phyloP scores from a whole-genome alignment of 2,329 filamentous ascomycete genomes.

The Fusarium compactum region DNA sequence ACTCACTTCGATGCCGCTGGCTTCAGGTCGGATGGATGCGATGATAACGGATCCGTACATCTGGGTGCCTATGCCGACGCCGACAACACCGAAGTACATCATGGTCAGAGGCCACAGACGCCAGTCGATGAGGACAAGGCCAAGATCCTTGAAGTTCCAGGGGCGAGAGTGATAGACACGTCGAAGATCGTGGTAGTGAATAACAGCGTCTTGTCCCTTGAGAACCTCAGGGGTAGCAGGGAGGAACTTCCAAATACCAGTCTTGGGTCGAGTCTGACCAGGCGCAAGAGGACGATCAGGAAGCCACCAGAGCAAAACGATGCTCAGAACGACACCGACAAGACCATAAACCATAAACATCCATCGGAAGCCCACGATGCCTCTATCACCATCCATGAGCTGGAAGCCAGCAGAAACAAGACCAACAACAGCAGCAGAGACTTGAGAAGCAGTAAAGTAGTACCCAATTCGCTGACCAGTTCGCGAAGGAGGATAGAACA shows the following conservation, averaged over 20 bases:
- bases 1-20: slow-evolving; percentile 81
- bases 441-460: slow-evolving; percentile 90
- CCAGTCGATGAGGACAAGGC: slow-evolving; percentile 82
- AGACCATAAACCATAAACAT: slow-evolving; percentile 93
- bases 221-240: slow-evolving; percentile 78
- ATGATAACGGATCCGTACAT: slow-evolving; percentile 91
- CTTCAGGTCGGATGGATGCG: slow-evolving; percentile 76
- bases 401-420: slow-evolving; percentile 93
- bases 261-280: slow-evolving; percentile 67
- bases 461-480: slow-evolving; percentile 89
- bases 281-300: slow-evolving; percentile 84
- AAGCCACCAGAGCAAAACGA: slow-evolving; percentile 87
- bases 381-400: slow-evolving; percentile 83
- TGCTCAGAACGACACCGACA: slow-evolving; percentile 76
- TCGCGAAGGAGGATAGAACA: slow-evolving; percentile 89
- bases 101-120: slow-evolving; percentile 85
- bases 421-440: slow-evolving; percentile 89
- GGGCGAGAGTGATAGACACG: slow-evolving; percentile 81
- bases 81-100: slow-evolving; percentile 97
- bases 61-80: slow-evolving; percentile 90
- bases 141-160: slow-evolving; percentile 80
- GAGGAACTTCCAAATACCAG: slow-evolving; percentile 71
- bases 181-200: slow-evolving; percentile 86
- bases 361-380: slow-evolving; percentile 86
- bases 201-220: slow-evolving; percentile 78